A percentile compares a stretch with the other conserved stretches of the same genome.
Conservation (phyloP, 1,284 basidiomycete genomes). For the Athelia psychrophila region DNA sequence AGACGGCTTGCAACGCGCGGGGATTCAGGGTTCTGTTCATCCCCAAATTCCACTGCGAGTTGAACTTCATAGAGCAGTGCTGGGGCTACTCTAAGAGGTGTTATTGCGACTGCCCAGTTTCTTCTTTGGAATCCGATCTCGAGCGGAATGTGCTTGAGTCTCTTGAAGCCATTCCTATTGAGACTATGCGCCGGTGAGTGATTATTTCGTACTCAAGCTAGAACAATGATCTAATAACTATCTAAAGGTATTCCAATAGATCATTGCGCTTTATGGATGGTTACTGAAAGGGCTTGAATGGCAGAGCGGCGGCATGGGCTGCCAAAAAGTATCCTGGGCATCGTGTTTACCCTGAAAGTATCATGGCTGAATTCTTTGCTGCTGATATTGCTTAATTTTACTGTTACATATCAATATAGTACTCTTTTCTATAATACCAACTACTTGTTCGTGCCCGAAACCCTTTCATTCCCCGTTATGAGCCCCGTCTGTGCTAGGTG, state of each 20-base stretch:
- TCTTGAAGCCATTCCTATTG: conserved; percentile 12
- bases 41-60: conserved; percentile 26
- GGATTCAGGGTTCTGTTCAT: conserved; percentile 20
- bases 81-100: conserved; percentile 25
- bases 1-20: conserved; percentile 10
- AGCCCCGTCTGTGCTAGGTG: not conserved
- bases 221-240: conserved; percentile 7
- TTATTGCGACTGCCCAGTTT: conserved; percentile 15
- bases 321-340: conserved; percentile 1
- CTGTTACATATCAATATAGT: not conserved
- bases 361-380: not conserved
- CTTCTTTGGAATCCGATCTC: conserved; percentile 18
- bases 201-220: not conserved
- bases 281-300: conserved; percentile 7
- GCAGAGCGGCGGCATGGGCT: conserved; percentile 12
- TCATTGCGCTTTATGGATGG: conserved; percentile 10
- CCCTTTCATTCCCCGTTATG: not conserved
- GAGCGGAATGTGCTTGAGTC: conserved; percentile 12
- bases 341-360: not conserved
- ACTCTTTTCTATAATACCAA: not conserved
- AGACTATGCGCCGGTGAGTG: conserved; percentile 15
- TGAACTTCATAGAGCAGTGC: conserved; percentile 27
- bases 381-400: not conserved
- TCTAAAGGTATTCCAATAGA: conserved; percentile 12
- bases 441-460: not conserved